phyloP scores from a whole-genome alignment of 495 filamentous ascomycete genomes.

The Hypoxylon crocopeplum region DNA sequence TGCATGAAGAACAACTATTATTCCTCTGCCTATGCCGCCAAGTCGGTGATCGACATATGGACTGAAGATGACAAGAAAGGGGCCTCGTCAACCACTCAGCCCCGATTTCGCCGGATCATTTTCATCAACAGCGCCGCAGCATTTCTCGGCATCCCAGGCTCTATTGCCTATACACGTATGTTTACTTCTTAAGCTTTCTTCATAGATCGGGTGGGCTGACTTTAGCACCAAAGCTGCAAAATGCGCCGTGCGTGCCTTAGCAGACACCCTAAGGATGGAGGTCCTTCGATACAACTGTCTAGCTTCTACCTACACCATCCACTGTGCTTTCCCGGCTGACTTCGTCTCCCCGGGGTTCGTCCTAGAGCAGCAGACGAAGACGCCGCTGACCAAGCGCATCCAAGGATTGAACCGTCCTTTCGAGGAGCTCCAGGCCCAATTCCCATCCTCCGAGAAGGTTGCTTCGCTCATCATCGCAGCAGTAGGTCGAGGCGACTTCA shows the following conservation, averaged over 20 bases:
- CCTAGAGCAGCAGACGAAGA: constrained; percentile 45
- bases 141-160: constrained; percentile 48
- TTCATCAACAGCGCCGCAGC: constrained; percentile 47
- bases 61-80: constrained; percentile 24
- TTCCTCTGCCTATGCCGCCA: constrained; percentile 39
- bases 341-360: constrained; percentile 46
- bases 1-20: constrained; percentile 49
- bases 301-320: constrained; percentile 28
- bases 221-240: constrained; percentile 34
- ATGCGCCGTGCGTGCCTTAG: constrained; percentile 46
- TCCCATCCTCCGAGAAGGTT: constrained; percentile 20
- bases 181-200: constrained; percentile 2
- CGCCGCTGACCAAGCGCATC: constrained; percentile 44
- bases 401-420: constrained; percentile 36
- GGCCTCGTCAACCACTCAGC: neutral
- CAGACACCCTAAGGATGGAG: constrained; percentile 50
- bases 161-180: constrained; percentile 46
- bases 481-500: constrained; percentile 28
- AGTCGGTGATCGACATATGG: constrained; percentile 40
- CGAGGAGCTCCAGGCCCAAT: constrained; percentile 12
- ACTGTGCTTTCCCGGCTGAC: constrained; percentile 40
- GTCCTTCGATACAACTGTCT: constrained; percentile 27
- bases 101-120: constrained; percentile 38
- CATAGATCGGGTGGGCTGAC: constrained; percentile 9
- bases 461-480: constrained; percentile 26